A percentile compares a stretch with the other conserved stretches of the same genome.
Conservation (phyloP, 306 rosid genomes). For the Ceratonia siliqua region DNA sequence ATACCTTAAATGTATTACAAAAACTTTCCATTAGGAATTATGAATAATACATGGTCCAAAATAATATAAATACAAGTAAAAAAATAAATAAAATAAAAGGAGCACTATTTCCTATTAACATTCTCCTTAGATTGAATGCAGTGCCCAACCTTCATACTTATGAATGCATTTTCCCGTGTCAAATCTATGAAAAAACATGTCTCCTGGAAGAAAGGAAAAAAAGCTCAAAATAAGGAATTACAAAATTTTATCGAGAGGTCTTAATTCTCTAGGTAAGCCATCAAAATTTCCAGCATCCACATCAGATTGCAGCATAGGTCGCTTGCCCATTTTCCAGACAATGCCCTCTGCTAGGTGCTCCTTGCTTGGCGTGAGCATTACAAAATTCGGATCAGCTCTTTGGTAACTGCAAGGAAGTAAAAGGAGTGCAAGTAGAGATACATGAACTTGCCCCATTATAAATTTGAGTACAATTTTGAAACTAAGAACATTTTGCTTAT, state of each 20-base stretch:
- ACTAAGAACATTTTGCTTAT: neutral
- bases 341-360: slow-evolving; percentile 91
- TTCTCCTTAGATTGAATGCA: neutral
- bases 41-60: neutral
- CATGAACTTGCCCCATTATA: neutral
- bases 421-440: neutral
- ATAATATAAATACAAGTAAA: neutral
- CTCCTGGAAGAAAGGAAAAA: neutral
- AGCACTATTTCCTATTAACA: neutral
- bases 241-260: slow-evolving; percentile 71
- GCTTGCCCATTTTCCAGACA: slow-evolving; percentile 72
- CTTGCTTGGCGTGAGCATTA: slow-evolving; percentile 89
- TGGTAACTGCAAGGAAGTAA: slow-evolving; percentile 64
- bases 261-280: slow-evolving; percentile 71
- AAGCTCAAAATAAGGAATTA: slow-evolving; percentile 25
- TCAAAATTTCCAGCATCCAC: slow-evolving; percentile 81
- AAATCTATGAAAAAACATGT: neutral
- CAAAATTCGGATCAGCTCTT: slow-evolving; percentile 96
- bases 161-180: neutral
- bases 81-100: neutral
- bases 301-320: slow-evolving; percentile 78
- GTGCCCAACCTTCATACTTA: neutral
- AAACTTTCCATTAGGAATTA: neutral
- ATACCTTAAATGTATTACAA: no score
- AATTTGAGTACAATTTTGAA: neutral